These are phyloP conservation scores for Elaphomyces granulatus DNA, from an alignment of 495 filamentous ascomycete species.

Conservation along the genomic window DNA sequence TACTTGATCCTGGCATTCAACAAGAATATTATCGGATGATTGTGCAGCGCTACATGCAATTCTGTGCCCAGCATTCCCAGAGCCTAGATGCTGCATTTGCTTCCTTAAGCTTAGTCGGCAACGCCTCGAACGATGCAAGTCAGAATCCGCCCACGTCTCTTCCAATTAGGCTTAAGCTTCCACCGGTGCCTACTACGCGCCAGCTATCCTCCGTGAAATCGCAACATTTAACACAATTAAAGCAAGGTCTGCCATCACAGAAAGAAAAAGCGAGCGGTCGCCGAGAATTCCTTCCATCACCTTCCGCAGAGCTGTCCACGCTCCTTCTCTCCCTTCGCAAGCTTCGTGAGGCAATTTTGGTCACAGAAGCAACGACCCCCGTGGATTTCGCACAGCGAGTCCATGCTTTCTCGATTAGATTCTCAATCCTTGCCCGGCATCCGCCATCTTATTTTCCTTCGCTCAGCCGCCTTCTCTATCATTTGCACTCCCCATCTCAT, in stretches of 20 bases:
- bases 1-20: slow-evolving; percentile 61
- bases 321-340: slow-evolving; percentile 71
- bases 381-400: slow-evolving; percentile 50
- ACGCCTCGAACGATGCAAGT: slow-evolving; percentile 26
- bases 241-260: background rate
- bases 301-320: slow-evolving; percentile 40
- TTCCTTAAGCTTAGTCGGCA: slow-evolving; percentile 38
- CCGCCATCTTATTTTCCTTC: slow-evolving; percentile 84
- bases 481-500: slow-evolving; percentile 45
- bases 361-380: slow-evolving; percentile 50
- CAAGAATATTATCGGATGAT: slow-evolving; percentile 77
- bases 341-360: slow-evolving; percentile 65
- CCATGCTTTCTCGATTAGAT: slow-evolving; percentile 67
- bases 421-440: slow-evolving; percentile 63
- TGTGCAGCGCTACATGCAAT: slow-evolving; percentile 69
- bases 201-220: slow-evolving; percentile 2
- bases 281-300: slow-evolving; percentile 18
- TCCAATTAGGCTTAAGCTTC: slow-evolving; percentile 6
- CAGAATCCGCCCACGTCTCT: slow-evolving; percentile 25
- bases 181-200: slow-evolving; percentile 5
- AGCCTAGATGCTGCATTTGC: slow-evolving; percentile 61
- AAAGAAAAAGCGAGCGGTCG: slow-evolving; percentile 12
- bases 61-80: slow-evolving; percentile 59
- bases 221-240: slow-evolving; percentile 1
- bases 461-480: slow-evolving; percentile 58